Evolutionary conservation across 2,329 filamentous ascomycete species (phyloP).

Genomic region (Fusarium sp.): DNA sequence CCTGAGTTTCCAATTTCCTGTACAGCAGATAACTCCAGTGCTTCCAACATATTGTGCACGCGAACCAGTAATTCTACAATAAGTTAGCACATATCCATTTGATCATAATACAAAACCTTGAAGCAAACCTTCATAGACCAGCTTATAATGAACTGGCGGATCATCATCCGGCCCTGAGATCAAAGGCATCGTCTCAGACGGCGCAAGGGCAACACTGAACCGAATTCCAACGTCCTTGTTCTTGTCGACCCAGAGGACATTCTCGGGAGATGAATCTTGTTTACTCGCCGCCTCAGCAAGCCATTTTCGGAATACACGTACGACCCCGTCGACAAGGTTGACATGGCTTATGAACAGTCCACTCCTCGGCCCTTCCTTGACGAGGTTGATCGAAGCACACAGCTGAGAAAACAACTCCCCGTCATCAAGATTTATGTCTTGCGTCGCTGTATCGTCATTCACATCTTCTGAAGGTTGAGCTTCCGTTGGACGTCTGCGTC

Average conservation of each 20-base stretch:
- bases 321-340: constrained; percentile 73
- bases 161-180: constrained; percentile 71
- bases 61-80: constrained; percentile 72
- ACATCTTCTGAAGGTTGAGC: constrained; percentile 13
- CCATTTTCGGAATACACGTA: constrained; percentile 80
- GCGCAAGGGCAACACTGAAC: constrained; percentile 64
- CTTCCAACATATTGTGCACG: constrained; percentile 70
- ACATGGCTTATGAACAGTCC: constrained; percentile 73
- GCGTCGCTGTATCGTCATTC: constrained; percentile 60
- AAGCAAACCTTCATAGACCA: constrained; percentile 76
- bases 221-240: constrained; percentile 73
- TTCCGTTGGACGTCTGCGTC: constrained; percentile 18
- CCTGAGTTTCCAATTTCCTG: constrained; percentile 69
- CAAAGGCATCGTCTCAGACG: constrained; percentile 60
- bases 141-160: constrained; percentile 73
- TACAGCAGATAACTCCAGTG: constrained; percentile 71
- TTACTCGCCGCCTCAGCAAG: constrained; percentile 58
- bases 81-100: constrained; percentile 13
- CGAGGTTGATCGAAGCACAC: constrained; percentile 73
- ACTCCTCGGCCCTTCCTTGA: constrained; percentile 70
- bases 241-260: constrained; percentile 75
- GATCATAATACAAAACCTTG: no score
- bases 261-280: constrained; percentile 11
- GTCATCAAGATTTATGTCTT: constrained; percentile 73
- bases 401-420: constrained; percentile 81